A percentile compares a stretch with the other conserved stretches of the same genome.
These are phyloP conservation scores for Coemansia umbellata DNA, from an alignment of 192 early-diverging fungal genomes.

Conservation along the genomic window DNA sequence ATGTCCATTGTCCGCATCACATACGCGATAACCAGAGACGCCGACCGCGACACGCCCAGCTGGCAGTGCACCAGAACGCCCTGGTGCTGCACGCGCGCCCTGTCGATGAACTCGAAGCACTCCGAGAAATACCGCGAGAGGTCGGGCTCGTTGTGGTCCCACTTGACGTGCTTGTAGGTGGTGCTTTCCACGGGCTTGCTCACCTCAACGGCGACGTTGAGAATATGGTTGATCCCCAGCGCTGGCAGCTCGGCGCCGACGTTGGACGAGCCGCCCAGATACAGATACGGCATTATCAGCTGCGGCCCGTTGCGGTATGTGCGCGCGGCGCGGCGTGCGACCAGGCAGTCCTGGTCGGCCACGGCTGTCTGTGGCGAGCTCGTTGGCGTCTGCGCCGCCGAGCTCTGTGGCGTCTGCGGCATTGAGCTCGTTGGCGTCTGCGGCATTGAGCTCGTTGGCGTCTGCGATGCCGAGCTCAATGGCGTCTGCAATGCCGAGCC, in stretches of 20 bases:
- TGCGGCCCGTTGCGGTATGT: conserved; percentile 34
- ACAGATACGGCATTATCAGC: conserved; percentile 46
- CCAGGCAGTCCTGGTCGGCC: conserved; percentile 2
- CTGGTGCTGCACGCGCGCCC: conserved; percentile 47
- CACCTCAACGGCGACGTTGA: conserved; percentile 35
- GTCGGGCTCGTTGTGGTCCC: conserved; percentile 71
- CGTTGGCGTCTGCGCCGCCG: not conserved
- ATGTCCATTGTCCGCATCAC: conserved; percentile 70
- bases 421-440: not conserved
- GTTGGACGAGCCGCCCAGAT: conserved; percentile 32
- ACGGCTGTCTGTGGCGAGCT: not conserved
- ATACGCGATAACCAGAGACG: conserved; percentile 81
- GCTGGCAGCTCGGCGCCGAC: conserved; percentile 1
- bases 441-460: not conserved
- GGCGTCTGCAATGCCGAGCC: not conserved
- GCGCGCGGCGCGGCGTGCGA: conserved; percentile 27
- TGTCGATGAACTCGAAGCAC: conserved; percentile 67
- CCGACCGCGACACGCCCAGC: conserved; percentile 84
- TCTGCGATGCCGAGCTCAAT: not conserved
- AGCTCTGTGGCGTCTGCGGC: not conserved
- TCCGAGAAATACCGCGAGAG: conserved; percentile 57
- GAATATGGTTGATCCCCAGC: conserved; percentile 12
- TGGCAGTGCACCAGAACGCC: conserved; percentile 84
- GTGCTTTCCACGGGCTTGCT: conserved; percentile 5
- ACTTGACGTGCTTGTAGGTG: conserved; percentile 58